These are phyloP conservation scores for Exutisphaerella laricina DNA, from an alignment of 2,329 filamentous ascomycete genomes.

Conservation along the genomic window DNA sequence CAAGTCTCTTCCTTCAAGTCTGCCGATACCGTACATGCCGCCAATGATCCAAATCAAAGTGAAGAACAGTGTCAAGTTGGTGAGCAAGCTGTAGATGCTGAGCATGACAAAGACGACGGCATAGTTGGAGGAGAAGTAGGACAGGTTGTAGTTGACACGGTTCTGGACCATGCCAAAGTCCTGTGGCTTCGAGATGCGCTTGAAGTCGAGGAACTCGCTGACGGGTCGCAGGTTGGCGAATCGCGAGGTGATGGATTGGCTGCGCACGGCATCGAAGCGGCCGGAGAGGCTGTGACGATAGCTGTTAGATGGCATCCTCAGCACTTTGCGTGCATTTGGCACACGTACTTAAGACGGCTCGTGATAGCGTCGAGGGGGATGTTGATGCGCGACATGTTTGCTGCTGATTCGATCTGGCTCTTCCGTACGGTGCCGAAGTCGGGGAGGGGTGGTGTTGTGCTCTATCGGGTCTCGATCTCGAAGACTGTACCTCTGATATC, in stretches of 20 bases:
- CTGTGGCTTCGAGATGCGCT: constrained; percentile 87
- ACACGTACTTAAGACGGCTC: constrained; percentile 66
- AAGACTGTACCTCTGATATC: background rate
- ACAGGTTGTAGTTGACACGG: constrained; percentile 93
- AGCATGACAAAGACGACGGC: constrained; percentile 89
- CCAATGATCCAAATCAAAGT: constrained; percentile 82
- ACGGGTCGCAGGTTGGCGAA: constrained; percentile 91
- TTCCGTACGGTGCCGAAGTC: too few species aligned
- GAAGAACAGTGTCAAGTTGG: constrained; percentile 80
- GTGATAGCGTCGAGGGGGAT: constrained; percentile 89
- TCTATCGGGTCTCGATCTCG: background rate
- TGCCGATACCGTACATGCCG: constrained; percentile 88
- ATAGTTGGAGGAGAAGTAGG: constrained; percentile 99
- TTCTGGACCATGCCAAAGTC: constrained; percentile 89
- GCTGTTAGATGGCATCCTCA: too few species aligned
- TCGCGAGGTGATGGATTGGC: constrained; percentile 69
- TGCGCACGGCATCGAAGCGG: constrained; percentile 76
- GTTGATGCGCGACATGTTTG: constrained; percentile 59
- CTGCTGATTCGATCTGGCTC: background rate
- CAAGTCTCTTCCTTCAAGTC: constrained; percentile 81
- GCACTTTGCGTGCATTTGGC: background rate
- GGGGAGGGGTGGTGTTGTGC: background rate
- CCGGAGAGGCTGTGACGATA: constrained; percentile 52
- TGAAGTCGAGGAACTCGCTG: constrained; percentile 91
- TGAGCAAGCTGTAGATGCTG: constrained; percentile 89